These are phyloP conservation scores for Chrysoporthe austroafricana DNA, from an alignment of 2,329 filamentous ascomycete genomes.

Conservation along the genomic window DNA sequence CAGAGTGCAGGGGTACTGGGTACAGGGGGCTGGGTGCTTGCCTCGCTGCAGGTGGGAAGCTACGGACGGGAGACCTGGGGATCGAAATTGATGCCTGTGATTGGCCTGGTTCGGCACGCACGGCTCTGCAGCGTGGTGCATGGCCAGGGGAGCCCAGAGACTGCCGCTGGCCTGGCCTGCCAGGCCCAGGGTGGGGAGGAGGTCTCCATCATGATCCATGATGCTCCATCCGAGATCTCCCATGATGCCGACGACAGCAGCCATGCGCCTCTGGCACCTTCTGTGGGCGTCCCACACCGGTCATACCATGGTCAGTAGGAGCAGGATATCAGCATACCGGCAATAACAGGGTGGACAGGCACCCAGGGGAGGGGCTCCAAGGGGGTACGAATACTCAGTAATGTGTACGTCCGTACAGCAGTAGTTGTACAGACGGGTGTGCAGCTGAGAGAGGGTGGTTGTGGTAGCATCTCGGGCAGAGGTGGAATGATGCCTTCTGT, in stretches of 20 bases:
- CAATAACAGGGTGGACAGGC: background rate
- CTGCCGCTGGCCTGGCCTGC: background rate
- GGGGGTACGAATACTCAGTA: too few species aligned
- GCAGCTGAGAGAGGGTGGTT: background rate
- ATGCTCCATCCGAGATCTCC: background rate
- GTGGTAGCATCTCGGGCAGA: background rate
- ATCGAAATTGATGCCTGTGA: background rate
- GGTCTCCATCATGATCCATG: background rate
- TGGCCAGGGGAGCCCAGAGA: background rate
- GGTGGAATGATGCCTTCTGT: slow-evolving; percentile 7
- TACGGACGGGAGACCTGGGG: slow-evolving; percentile 11
- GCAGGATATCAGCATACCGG: background rate
- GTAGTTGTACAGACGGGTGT: background rate
- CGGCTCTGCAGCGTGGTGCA: slow-evolving; percentile 4
- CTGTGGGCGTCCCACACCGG: background rate
- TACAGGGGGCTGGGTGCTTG: background rate
- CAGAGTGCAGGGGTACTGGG: background rate
- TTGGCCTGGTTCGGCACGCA: slow-evolving; percentile 9
- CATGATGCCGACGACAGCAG: slow-evolving; percentile 2
- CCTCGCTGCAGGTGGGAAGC: slow-evolving; percentile 2
- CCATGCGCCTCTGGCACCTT: slow-evolving; percentile 2
- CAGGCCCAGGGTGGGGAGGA: slow-evolving; percentile 5
- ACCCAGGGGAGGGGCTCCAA: background rate
- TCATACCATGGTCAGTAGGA: background rate
- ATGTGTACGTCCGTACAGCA: too few species aligned